Conservation (phyloP, 208 protist species). For the Crithidia brevicula region DNA sequence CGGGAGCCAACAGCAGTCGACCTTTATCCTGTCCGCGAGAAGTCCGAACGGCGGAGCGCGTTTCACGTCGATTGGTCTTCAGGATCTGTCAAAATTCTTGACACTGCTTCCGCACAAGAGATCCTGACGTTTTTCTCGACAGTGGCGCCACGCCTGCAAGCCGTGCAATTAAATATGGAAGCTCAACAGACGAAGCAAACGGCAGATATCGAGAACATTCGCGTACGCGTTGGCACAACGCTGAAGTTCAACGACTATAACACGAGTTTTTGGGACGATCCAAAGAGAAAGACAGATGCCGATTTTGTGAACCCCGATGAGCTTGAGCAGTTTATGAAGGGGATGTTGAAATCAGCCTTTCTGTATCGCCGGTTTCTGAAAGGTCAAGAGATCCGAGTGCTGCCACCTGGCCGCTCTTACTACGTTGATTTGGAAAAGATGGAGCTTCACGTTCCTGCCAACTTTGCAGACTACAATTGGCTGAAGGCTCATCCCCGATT, state of each 20-base stretch:
- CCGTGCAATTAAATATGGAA: constrained; percentile 87
- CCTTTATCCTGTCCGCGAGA: constrained; percentile 40
- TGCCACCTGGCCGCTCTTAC: constrained; percentile 74
- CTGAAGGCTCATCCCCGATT: constrained; percentile 65
- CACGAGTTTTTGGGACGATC: constrained; percentile 87
- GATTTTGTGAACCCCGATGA: constrained; percentile 83
- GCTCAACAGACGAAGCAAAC: constrained; percentile 74
- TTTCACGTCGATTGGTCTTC: constrained; percentile 90
- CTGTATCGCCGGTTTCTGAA: constrained; percentile 88
- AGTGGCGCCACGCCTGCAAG: constrained; percentile 86
- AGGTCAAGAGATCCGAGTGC: constrained; percentile 74
- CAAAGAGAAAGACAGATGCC: constrained; percentile 49
- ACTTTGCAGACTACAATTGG: constrained; percentile 91
- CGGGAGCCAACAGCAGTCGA: constrained; percentile 63
- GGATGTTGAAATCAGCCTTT: constrained; percentile 69
- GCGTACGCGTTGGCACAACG: constrained; percentile 68
- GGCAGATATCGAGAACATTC: constrained; percentile 74
- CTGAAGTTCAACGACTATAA: constrained; percentile 86
- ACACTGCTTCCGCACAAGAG: constrained; percentile 88
- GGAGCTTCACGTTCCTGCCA: constrained; percentile 79
- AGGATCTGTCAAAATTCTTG: constrained; percentile 84
- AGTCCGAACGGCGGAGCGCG: constrained; percentile 39
- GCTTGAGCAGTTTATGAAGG: constrained; percentile 67
- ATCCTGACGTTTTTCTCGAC: constrained; percentile 87
- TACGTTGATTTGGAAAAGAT: constrained; percentile 75